Evolutionary conservation across 2,329 filamentous ascomycete genomes (phyloP), one percentile per base, ranked within the genome.

Genomic region (Grosmannia clavigera): DNA sequence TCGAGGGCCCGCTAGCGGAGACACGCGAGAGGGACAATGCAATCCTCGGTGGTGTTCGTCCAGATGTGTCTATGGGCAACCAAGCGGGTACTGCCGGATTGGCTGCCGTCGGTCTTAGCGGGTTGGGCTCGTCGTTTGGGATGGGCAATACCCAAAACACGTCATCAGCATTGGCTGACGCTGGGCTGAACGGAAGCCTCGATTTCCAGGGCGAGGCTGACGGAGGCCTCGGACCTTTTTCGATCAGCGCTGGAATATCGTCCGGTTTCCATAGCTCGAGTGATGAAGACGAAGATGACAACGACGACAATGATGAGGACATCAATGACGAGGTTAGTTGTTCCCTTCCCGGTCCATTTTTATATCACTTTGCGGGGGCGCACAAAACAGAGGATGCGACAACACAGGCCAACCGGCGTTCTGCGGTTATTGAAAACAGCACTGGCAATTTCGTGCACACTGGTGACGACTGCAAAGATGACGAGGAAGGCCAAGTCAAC

Each of bases 11-110:
- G 0, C 78, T 99, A 31, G 89, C 92, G 0, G 92, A 96, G 72
- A 99, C 94, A 0, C 81, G 94, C 60, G 94, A 99, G 74, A 84
- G 92, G 64, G 94, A 99, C 69, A 99, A 99, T 70, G 94, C 94
- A n/a, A 96, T 97, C 58, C 84, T 99, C 5, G 94, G 94, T 55
- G 94, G 94, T 6, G 92, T 97, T 12, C 84, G 94, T 62, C 94
- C 94, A 1, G 94, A 97, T 66, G 87, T 95, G 71, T 88, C 88
- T 27, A 82, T 95, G 66, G 90, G 86, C 51, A 88, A 91, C 68
- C 83, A 92, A 60, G 84, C 86, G 57, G 75, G 76, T 3, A 74
- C 74, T 2, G 54, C 57, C 1, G 71, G 78, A 27, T 70, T 82
- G 4, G 76, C 75, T 5, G 76, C 76, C 4, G 76, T 78, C 55